Conservation (phyloP, 371 early-diverging fungal species). For the Catenaria anguillulae region DNA sequence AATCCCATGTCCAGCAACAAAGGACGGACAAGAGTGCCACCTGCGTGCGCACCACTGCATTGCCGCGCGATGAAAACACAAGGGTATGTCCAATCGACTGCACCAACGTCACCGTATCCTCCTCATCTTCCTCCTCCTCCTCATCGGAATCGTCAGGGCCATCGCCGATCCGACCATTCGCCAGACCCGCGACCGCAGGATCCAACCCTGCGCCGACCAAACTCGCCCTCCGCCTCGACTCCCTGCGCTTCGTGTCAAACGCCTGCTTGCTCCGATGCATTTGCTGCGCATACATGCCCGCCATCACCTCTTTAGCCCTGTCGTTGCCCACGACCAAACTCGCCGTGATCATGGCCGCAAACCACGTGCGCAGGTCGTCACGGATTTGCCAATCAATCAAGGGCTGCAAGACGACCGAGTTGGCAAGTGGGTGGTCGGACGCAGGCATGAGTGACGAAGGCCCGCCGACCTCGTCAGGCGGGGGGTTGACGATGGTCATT, state of each 20-base stretch:
- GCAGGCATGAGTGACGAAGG: background rate
- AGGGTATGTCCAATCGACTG: conserved; percentile 13
- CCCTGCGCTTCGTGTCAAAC: background rate
- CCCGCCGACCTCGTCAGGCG: conserved; percentile 45
- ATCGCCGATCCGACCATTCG: background rate
- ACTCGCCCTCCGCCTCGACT: background rate
- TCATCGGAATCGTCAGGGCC: background rate
- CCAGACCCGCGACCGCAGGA: too few relatives aligned
- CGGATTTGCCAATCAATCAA: conserved; percentile 58
- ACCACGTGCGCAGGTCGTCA: conserved; percentile 80
- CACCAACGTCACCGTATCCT: conserved; percentile 7
- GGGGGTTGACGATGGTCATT: conserved; percentile 57
- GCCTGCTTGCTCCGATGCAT: conserved; percentile 5
- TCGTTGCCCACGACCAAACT: conserved; percentile 56
- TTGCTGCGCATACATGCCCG: conserved; percentile 21
- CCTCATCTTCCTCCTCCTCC: conserved; percentile 8
- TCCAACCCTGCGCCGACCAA: too few relatives aligned
- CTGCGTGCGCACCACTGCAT: conserved; percentile 45
- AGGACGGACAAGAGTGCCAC: conserved; percentile 55
- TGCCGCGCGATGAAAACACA: background rate
- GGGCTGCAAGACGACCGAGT: conserved; percentile 60
- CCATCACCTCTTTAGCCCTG: conserved; percentile 45
- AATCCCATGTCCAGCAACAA: conserved; percentile 67
- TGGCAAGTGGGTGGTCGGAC: conserved; percentile 47
- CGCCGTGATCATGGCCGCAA: conserved; percentile 64